Evolutionary conservation across 495 filamentous ascomycete genomes (phyloP).

Genomic region (Cryomyces antarcticus): DNA sequence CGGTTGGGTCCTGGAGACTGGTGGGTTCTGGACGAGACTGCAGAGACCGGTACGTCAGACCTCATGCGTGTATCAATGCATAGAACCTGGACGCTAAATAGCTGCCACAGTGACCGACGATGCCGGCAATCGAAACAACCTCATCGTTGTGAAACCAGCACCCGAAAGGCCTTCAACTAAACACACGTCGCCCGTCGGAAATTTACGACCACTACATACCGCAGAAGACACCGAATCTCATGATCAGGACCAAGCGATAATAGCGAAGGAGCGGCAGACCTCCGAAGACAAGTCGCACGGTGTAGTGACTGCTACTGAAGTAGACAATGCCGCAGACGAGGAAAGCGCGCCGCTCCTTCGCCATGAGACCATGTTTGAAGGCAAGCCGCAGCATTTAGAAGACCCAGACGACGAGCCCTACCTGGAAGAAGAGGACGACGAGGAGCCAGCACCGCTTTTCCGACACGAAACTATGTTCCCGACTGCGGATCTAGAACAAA

Average conservation of each 20-base stretch:
- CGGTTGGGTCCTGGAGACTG: conserved; percentile 38
- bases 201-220: not conserved
- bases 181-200: not conserved
- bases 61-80: not conserved
- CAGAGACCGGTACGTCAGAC: conserved; percentile 26
- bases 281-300: not conserved
- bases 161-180: not conserved
- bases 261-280: conserved; percentile 1
- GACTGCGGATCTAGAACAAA: not conserved
- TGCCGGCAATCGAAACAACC: conserved; percentile 36
- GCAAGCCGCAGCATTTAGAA: not conserved
- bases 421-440: conserved; percentile 2
- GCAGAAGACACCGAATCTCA: not conserved
- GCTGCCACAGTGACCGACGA: conserved; percentile 27
- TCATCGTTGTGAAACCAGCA: conserved; percentile 20
- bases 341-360: not conserved
- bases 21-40: conserved; percentile 41
- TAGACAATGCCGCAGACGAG: not conserved
- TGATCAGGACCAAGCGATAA: not conserved
- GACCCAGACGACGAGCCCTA: conserved; percentile 1
- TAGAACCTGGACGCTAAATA: conserved; percentile 1
- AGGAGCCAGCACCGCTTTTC: conserved; percentile 3
- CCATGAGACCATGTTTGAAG: not conserved
- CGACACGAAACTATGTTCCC: conserved; percentile 4
- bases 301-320: not conserved